These are phyloP conservation scores for Cyclanthera cordifolia DNA, from an alignment of 306 rosid genomes.

Conservation along the genomic window DNA sequence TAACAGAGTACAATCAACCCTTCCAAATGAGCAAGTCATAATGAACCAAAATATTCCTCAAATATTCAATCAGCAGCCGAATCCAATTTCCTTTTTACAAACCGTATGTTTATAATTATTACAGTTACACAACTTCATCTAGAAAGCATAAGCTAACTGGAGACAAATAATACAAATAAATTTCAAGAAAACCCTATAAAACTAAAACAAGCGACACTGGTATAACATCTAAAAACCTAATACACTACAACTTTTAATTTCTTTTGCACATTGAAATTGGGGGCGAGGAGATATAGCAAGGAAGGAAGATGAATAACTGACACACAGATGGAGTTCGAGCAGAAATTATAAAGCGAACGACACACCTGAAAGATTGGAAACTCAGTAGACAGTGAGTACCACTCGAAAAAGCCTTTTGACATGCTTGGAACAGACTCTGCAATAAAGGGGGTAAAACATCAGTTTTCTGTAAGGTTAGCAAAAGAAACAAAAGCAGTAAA, in stretches of 20 bases:
- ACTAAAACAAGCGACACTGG: background rate
- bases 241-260: background rate
- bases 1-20: background rate
- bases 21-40: background rate
- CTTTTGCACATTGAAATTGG: background rate
- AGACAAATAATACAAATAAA: background rate
- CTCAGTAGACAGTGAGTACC: background rate
- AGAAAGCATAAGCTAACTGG: background rate
- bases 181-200: background rate
- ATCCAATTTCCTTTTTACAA: background rate
- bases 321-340: background rate
- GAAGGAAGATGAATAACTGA: background rate
- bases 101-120: no score
- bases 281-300: background rate
- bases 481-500: slow-evolving; percentile 7
- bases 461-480: background rate
- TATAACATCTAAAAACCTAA: background rate
- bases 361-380: background rate
- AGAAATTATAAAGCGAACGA: background rate
- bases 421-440: slow-evolving; percentile 45
- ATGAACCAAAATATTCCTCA: background rate
- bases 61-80: background rate
- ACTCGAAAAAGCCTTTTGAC: slow-evolving; percentile 1
- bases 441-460: slow-evolving; percentile 10
- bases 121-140: background rate